Base-by-base conservation (phyloP, 306 rosid species). In the Cicer judaicum region DNA sequence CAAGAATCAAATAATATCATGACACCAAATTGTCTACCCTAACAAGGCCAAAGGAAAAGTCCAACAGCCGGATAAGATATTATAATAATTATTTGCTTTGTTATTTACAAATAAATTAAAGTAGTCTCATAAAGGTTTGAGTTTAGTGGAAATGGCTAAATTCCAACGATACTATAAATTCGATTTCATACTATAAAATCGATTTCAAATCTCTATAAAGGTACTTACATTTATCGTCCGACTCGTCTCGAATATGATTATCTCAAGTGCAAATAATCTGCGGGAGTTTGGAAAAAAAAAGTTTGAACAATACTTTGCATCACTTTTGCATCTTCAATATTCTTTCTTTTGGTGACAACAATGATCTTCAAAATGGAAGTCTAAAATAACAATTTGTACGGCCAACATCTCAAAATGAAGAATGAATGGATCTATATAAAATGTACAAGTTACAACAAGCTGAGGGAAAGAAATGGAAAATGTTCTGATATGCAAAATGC, bases 381-480 rank as follows among this genome's bases (percentile, higher is more conserved):
- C 75, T 13, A 12, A 71, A 82, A 64, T 36, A 13, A 72, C 46
- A 50, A 41, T 74, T 59, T 76, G 21, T 63, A 70, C 19, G 53
- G 53, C 19, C 72, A 73, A 68, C 8, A 55, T 69, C 69, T 69
- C 71, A 29, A 74, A 48, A 61, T 61, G 66, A 81, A 64, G 59
- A 80, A 52, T 41, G 55, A 64, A 73, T 41, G 55, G 59, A 73
- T 59, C 59, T 41, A 34, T 39, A 7, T 34, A 69, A 43, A 67
- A 44, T 63, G 54, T 64, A 75, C 80, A 56, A 44, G 44, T 34
- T 13, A 60, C 13, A 34, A 56, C 70, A 68, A 78, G 64, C 56
- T 78, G 36, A 64, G 81, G 87, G 87, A 86, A 87, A 82, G 92
- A 84, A 81, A 85, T 83, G 74, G 86, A 85, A 89, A 85, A 75